These are phyloP conservation scores for Aristolochia fimbriata DNA, from an alignment of 164 flowering plant genomes.

Conservation along the genomic window DNA sequence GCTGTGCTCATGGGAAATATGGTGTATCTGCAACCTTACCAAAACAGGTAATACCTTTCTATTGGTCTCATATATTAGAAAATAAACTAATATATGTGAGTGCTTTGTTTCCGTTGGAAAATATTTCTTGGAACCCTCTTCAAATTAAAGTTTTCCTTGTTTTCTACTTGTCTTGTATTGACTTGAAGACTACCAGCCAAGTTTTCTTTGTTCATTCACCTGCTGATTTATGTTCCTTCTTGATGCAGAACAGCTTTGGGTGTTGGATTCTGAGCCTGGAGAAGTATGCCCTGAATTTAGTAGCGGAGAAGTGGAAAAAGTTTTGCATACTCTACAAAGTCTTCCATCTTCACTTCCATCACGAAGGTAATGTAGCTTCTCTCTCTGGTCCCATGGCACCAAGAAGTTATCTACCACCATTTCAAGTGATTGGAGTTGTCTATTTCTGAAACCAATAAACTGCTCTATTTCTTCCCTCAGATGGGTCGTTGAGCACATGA, in stretches of 20 bases:
- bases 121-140: neutral
- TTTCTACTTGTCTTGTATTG: neutral
- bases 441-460: neutral
- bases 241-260: slow-evolving; percentile 96
- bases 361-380: slow-evolving; percentile 39
- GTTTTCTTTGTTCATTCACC: neutral
- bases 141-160: neutral
- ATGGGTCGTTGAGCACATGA: slow-evolving; percentile 92
- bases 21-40: slow-evolving; percentile 56
- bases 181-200: neutral
- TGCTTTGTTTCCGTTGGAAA: neutral
- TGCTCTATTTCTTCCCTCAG: slow-evolving; percentile 19
- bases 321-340: slow-evolving; percentile 63
- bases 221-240: neutral
- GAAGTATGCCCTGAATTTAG: slow-evolving; percentile 43
- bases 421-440: neutral
- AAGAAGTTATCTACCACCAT: too few species aligned
- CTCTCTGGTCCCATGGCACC: neutral
- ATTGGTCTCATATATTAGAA: neutral
- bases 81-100: neutral
- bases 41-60: slow-evolving; percentile 41
- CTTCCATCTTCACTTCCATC: slow-evolving; percentile 69
- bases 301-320: slow-evolving; percentile 81
- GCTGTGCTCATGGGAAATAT: slow-evolving; percentile 63
- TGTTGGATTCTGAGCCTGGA: slow-evolving; percentile 88